These are phyloP conservation scores for Neotropicomus parvogracilis DNA, from an alignment of 1,284 basidiomycete species.

Conservation along the genomic window DNA sequence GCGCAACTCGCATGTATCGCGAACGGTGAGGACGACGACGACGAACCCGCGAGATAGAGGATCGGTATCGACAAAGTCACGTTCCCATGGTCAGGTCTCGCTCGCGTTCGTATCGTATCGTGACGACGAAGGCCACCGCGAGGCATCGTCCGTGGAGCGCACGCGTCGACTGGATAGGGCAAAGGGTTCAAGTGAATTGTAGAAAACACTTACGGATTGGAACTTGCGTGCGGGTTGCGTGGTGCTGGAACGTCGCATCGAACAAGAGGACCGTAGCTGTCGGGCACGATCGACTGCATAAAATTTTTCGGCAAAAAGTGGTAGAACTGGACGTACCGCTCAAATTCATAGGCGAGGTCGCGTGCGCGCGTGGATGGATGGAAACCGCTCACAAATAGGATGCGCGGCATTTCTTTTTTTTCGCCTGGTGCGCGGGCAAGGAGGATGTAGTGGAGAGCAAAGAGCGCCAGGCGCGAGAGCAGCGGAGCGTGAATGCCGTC, in stretches of 20 bases:
- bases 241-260: conserved; percentile 89
- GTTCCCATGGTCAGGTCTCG: conserved; percentile 24
- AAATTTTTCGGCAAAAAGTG: conserved; percentile 2
- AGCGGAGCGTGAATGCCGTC: conserved; percentile 31
- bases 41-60: conserved; percentile 30
- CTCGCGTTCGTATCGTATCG: conserved; percentile 32
- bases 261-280: conserved; percentile 69
- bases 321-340: conserved; percentile 50
- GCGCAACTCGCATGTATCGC: conserved; percentile 25
- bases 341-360: conserved; percentile 84
- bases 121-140: conserved; percentile 22
- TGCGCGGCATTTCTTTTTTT: conserved; percentile 56
- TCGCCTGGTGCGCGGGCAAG: neutral
- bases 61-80: conserved; percentile 33
- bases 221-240: conserved; percentile 63
- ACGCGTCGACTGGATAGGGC: conserved; percentile 36
- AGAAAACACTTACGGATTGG: conserved; percentile 68
- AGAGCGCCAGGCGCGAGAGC: conserved; percentile 19
- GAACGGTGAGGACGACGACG: conserved; percentile 37
- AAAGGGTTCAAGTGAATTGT: conserved; percentile 29
- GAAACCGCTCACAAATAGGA: conserved; percentile 85
- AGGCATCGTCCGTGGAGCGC: conserved; percentile 28
- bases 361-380: conserved; percentile 73
- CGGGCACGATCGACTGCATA: neutral
- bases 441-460: conserved; percentile 18